A percentile compares a stretch with the other conserved stretches of the same genome.
Evolutionary conservation across 192 early-diverging fungal species (phyloP).

Genomic region (Coemansia reversa): DNA sequence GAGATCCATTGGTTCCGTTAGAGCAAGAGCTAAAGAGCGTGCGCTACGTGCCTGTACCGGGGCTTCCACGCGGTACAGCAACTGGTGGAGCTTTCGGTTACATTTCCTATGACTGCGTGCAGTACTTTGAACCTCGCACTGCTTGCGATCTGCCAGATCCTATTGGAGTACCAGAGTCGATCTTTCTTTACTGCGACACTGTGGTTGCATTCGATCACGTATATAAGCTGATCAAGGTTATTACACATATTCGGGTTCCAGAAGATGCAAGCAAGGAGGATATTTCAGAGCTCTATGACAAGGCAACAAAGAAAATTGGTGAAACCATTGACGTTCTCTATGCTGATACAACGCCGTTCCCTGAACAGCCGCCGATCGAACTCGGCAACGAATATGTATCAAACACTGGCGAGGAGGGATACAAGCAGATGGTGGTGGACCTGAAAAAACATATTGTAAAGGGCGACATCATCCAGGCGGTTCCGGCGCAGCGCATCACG

Average conservation of each 20-base stretch:
- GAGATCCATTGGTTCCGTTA: conserved; percentile 84
- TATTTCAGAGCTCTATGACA: conserved; percentile 64
- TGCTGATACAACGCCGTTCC: conserved; percentile 68
- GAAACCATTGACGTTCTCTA: conserved; percentile 68
- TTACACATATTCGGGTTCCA: conserved; percentile 79
- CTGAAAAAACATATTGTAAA: conserved; percentile 90
- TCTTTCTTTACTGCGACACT: conserved; percentile 94
- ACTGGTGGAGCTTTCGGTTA: conserved; percentile 95
- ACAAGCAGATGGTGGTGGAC: conserved; percentile 81
- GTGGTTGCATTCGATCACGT: conserved; percentile 96
- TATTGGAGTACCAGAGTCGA: conserved; percentile 85
- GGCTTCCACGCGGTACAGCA: conserved; percentile 62
- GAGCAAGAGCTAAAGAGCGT: conserved; percentile 82
- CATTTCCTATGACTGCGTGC: conserved; percentile 95
- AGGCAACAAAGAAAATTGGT: conserved; percentile 69
- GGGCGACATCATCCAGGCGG: conserved; percentile 98
- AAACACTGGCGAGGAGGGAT: conserved; percentile 90
- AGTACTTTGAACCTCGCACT: conserved; percentile 96
- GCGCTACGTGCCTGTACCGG: conserved; percentile 76
- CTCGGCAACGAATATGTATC: conserved; percentile 71
- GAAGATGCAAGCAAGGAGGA: conserved; percentile 58
- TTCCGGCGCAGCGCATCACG: conserved; percentile 88
- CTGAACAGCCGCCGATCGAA: conserved; percentile 71
- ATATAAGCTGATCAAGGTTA: conserved; percentile 86
- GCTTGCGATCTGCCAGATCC: conserved; percentile 78